Conservation (phyloP, 108 stramenopile species). For the Nitzschia inconspicua region DNA sequence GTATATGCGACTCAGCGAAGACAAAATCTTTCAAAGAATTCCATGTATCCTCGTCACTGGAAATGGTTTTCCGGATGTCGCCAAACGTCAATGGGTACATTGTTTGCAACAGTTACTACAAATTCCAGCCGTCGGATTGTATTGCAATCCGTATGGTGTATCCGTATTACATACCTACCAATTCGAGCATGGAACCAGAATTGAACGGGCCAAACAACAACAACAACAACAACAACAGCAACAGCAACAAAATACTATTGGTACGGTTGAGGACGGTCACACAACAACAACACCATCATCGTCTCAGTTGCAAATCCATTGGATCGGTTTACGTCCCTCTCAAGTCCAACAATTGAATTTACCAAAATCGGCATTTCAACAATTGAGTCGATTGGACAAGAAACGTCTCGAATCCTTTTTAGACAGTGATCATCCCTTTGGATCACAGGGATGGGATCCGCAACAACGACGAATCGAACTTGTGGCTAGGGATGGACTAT, state of each 20-base stretch:
- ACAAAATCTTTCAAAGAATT: conserved; percentile 83
- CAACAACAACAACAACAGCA: not conserved
- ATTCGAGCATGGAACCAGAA: conserved; percentile 16
- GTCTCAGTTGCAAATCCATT: conserved; percentile 35
- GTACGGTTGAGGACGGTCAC: not conserved
- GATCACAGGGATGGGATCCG: no score
- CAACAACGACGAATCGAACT: no score
- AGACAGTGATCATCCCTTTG: no score
- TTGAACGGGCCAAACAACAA: no score
- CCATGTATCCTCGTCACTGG: conserved; percentile 96
- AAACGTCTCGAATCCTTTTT: conserved; percentile 47
- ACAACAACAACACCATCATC: not conserved
- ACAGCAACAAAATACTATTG: no score
- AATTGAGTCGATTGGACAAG: conserved; percentile 54
- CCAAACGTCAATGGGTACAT: conserved; percentile 76
- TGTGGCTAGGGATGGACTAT: no score
- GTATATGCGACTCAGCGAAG: conserved; percentile 92
- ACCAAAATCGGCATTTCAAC: conserved; percentile 78
- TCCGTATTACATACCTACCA: conserved; percentile 66
- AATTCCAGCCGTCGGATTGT: conserved; percentile 73
- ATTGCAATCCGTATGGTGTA: conserved; percentile 86
- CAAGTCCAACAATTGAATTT: conserved; percentile 43
- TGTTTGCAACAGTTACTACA: conserved; percentile 44
- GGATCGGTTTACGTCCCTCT: conserved; percentile 77
- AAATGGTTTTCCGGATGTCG: conserved; percentile 94